Evolutionary conservation across 2,329 filamentous ascomycete genomes (phyloP), one percentile per base, ranked within the genome.

Genomic region (Balansia obtecta): DNA sequence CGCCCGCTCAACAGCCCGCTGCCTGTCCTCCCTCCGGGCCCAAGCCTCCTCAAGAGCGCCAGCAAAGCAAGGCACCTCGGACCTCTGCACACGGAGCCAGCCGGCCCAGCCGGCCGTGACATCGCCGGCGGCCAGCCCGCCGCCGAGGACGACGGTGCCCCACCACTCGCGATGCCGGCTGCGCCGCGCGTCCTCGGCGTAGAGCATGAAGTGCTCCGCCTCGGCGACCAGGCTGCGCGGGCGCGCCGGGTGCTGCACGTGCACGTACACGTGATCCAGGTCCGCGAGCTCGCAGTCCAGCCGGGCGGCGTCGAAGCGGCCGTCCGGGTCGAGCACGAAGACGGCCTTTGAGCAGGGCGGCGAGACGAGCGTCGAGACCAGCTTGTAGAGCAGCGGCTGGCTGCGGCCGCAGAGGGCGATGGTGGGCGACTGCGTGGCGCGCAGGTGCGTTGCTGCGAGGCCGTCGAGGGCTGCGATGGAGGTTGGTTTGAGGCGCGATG

Each of bases 141-240:
- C 69, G 10, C 74, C 75, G 39, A 80, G 56, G 5, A 80, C 70
- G 27, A 81, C 56, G 2, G 74, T 77, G n/a, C 78, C 77, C 77
- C 78, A 81, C 71, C 73, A 79, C 52, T 71, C 68, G 4, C 77
- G 69, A 27, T 57, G 61, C 5, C 67, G 65, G 54, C 73, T 78
- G 38, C 57, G 59, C 52, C 69, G 68, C 33, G 67, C 54, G 10
- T 49, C 50, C 7, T 59, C 52, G 3, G 69, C 68, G 60, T 81
- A 80, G 5, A 80, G 62, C 67, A 80, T 75, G 58, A 70, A 72
- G 41, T 65, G 57, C 46, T 72, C 68, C 3, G 71, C 69, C 0
- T 67, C 65, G 2, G 65, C 59, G 7, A 77, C 58, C 5, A 71
- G 58, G 3, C 63, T 62, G 18, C 62, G 61, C 22, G 69, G 56